A percentile compares a stretch with the other conserved stretches of the same genome.
These are phyloP conservation scores for Mycena crocata DNA, from an alignment of 768 basidiomycete species.

Conservation along the genomic window DNA sequence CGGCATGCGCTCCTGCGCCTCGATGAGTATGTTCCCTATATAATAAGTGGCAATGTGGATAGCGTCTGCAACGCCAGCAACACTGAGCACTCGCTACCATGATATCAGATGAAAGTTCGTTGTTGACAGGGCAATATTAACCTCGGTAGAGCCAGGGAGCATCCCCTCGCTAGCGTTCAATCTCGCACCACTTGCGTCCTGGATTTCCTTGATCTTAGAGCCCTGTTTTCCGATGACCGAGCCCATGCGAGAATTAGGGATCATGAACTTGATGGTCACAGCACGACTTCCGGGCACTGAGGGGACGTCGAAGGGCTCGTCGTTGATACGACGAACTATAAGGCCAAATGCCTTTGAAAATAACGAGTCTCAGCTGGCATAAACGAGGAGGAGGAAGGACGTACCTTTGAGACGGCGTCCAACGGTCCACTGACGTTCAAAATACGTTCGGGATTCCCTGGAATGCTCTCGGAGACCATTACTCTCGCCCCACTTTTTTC, in stretches of 20 bases:
- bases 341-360: constrained; percentile 90
- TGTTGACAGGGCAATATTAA: constrained; percentile 48
- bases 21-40: constrained; percentile 97
- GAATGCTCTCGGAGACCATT: constrained; percentile 98
- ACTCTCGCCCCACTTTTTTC: constrained; percentile 97
- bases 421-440: constrained; percentile 95
- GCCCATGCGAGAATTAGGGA: constrained; percentile 99
- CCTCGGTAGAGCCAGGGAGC: constrained; percentile 99
- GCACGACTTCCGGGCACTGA: constrained; percentile 98
- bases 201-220: constrained; percentile 99
- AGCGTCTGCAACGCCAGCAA: constrained; percentile 98
- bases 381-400: constrained; percentile 37
- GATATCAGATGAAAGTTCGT: constrained; percentile 23
- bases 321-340: constrained; percentile 98
- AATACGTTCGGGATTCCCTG: constrained; percentile 99
- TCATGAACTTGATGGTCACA: constrained; percentile 99
- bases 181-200: constrained; percentile 96
- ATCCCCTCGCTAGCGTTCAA: constrained; percentile 98
- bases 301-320: constrained; percentile 97
- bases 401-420: constrained; percentile 97
- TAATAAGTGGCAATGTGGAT: constrained; percentile 99
- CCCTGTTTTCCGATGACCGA: constrained; percentile 98
- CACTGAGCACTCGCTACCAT: constrained; percentile 91
- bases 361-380: constrained; percentile 6
- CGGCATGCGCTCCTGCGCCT: constrained; percentile 88